Base-by-base conservation (phyloP, 2,329 filamentous ascomycete genomes). In the Pestalotiopsis sp. region DNA sequence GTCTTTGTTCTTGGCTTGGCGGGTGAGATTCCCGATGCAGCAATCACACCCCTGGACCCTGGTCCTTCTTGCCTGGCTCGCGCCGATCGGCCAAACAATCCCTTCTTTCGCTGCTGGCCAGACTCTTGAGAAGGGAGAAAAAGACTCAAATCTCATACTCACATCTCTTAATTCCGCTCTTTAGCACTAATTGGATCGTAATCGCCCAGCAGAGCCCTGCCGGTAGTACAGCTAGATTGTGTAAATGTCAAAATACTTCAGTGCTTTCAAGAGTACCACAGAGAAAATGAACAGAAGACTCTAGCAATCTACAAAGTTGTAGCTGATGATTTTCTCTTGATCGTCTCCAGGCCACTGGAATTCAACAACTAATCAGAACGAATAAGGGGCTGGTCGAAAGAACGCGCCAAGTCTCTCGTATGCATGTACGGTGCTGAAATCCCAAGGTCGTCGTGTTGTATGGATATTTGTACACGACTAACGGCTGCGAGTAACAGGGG, bases 21-120 rank as follows among this genome's bases (percentile, higher is more conserved):
- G 62, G 62, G 62, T 55, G 48, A 65, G 35, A 56, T 48, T 35
- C 62, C 48, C 24, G 22, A 55, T 56, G 24, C 14, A 44, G 62
- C 26, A 65, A 44, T 22, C 26, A 20, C 24, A 44, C 40, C 26
- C 22, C 56, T 58, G 56, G 22, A 22, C 26, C 22, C 56, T 58
- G 56, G 22, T 14, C 17, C 44, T 20, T 9, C 17, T 24, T 14
- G 14, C 9, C 11, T 17, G 20, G n/a, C 55, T 58, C 17, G 26
- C 35, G 30, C 58, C 35, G 44, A 52, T 52, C 44, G 44, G 44
- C 20, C 44, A 17, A 52, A 52, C 44, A 20, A 52, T 52, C 7
- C 44, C 44, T n/a, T 52, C 44, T 22, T 22, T 9, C 17, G 44
- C 44, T 52, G 44, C 44, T 52, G 44, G 59, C 38, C 59, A 62